Percentiles rank a stretch among this genome's conserved stretches.
Evolutionary conservation across 2,329 filamentous ascomycete species (phyloP).

Genomic region (Bertia moriformis): DNA sequence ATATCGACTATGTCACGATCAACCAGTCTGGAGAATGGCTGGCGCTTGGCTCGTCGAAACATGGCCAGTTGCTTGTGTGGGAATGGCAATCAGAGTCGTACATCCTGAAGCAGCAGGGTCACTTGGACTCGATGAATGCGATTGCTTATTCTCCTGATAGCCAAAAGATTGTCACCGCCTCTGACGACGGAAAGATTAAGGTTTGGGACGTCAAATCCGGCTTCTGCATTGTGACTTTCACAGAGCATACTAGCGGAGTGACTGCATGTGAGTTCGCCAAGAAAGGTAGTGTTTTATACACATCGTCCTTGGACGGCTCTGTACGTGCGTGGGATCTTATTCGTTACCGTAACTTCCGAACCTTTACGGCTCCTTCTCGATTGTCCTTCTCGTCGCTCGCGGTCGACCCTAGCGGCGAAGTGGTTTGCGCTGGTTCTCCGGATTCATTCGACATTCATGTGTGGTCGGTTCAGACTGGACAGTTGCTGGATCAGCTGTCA

Average conservation of each 20-base stretch:
- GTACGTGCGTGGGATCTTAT: conserved; percentile 92
- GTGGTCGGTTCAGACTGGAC: conserved; percentile 96
- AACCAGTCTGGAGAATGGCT: conserved; percentile 94
- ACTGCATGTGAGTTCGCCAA: conserved; percentile 92
- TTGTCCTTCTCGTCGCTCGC: conserved; percentile 87
- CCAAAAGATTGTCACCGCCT: conserved; percentile 79
- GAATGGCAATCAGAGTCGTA: conserved; percentile 99
- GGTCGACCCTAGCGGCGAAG: conserved; percentile 92
- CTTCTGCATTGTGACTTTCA: conserved; percentile 96
- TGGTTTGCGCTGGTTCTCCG: conserved; percentile 84
- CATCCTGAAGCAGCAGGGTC: conserved; percentile 93
- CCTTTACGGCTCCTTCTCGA: conserved; percentile 84
- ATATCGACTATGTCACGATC: conserved; percentile 87
- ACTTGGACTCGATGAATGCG: conserved; percentile 90
- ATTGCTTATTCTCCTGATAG: conserved; percentile 88
- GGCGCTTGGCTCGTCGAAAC: conserved; percentile 86
- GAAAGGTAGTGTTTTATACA: conserved; percentile 89
- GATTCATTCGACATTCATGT: conserved; percentile 97
- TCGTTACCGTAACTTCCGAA: conserved; percentile 89
- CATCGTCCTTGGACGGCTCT: conserved; percentile 84
- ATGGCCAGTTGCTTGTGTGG: conserved; percentile 95
- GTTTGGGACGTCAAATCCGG: conserved; percentile 95
- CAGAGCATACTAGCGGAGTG: conserved; percentile 86
- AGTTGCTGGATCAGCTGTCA: conserved; percentile 76
- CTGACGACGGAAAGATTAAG: conserved; percentile 96